A percentile compares a stretch with the other conserved stretches of the same genome.
Evolutionary conservation across 2,329 filamentous ascomycete genomes (phyloP).

Genomic region (Rutstroemia sp.): DNA sequence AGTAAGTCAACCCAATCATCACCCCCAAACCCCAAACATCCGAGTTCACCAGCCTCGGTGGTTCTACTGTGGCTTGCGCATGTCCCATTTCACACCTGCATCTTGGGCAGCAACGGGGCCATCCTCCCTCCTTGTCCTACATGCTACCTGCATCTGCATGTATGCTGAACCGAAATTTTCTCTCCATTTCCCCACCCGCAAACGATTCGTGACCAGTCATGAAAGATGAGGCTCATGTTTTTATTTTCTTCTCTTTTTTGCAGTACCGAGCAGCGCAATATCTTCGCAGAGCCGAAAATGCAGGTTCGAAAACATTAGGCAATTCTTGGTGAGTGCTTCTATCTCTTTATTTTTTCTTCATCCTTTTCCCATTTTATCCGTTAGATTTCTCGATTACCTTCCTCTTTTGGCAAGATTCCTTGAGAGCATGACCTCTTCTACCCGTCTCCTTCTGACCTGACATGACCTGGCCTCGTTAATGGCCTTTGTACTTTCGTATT

Average conservation of each 20-base stretch:
- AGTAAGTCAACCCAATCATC: slow-evolving; percentile 50
- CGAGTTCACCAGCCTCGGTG: neutral
- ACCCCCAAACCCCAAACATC: slow-evolving; percentile 7
- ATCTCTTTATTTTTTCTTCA: slow-evolving; percentile 24
- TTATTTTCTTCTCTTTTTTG: slow-evolving; percentile 13
- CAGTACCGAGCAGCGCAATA: slow-evolving; percentile 81
- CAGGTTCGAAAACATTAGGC: slow-evolving; percentile 82
- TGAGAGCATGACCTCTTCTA: neutral
- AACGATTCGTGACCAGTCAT: slow-evolving; percentile 17
- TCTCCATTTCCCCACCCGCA: slow-evolving; percentile 8
- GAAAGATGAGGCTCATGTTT: slow-evolving; percentile 38
- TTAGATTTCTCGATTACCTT: neutral
- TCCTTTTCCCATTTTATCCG: slow-evolving; percentile 12
- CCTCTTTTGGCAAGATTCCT: neutral
- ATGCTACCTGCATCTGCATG: neutral
- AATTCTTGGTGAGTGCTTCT: slow-evolving; percentile 74
- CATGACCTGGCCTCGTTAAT: neutral
- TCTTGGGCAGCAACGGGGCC: slow-evolving; percentile 39
- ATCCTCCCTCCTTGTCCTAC: slow-evolving; percentile 9
- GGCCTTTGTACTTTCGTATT: neutral
- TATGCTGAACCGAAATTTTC: slow-evolving; percentile 5
- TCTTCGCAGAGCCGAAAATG: slow-evolving; percentile 83
- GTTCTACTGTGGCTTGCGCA: slow-evolving; percentile 24
- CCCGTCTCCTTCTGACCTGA: neutral
- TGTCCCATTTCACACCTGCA: slow-evolving; percentile 21